These are phyloP conservation scores for Pseudonitzschia delicatissima DNA, from an alignment of 108 stramenopile species.

Conservation along the genomic window DNA sequence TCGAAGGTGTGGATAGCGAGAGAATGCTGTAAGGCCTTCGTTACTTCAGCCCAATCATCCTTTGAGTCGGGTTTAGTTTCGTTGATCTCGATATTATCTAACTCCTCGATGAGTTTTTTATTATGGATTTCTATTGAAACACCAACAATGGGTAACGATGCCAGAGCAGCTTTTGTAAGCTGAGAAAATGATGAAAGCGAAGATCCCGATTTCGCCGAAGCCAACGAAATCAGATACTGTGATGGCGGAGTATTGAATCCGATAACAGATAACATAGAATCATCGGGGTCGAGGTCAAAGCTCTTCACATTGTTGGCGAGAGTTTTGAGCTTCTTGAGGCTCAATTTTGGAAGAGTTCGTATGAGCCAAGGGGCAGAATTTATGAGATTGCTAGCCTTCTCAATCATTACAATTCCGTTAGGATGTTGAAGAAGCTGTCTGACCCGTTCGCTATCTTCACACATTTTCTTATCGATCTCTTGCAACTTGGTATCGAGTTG, in stretches of 20 bases:
- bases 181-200: constrained; percentile 30
- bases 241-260: constrained; percentile 27
- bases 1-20: constrained; percentile 17
- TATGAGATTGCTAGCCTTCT: constrained; percentile 23
- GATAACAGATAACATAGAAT: constrained; percentile 20
- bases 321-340: constrained; percentile 12
- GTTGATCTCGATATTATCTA: constrained; percentile 27
- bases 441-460: constrained; percentile 14
- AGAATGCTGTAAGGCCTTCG: constrained; percentile 21
- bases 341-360: constrained; percentile 26
- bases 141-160: constrained; percentile 44
- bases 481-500: constrained; percentile 31
- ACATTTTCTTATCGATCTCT: constrained; percentile 34
- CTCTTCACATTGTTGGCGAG: constrained; percentile 11
- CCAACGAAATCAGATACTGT: constrained; percentile 32
- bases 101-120: constrained; percentile 11
- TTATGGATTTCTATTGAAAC: constrained; percentile 11
- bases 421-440: constrained; percentile 25
- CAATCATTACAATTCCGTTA: constrained; percentile 30
- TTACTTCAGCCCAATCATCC: constrained; percentile 38
- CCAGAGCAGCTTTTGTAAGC: constrained; percentile 24
- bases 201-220: constrained; percentile 37
- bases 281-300: constrained; percentile 17
- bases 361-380: constrained; percentile 45
- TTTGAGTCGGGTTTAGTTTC: constrained; percentile 17